A percentile compares a stretch with the other conserved stretches of the same genome.
phyloP scores from a whole-genome alignment of 73 alveolate genomes.

The Breviolum minutum region DNA sequence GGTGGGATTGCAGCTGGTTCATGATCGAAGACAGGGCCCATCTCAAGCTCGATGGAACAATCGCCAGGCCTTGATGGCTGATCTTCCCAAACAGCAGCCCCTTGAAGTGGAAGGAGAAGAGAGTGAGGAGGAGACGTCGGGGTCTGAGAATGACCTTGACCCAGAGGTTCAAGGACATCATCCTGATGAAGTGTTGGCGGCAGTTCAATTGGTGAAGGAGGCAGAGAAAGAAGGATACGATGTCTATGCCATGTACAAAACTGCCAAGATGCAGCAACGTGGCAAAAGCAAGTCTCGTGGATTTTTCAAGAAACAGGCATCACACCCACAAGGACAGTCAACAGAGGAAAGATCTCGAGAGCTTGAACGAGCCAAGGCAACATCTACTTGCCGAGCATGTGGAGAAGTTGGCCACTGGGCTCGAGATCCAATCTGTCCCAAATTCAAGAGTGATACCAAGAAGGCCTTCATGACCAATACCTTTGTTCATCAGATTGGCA shows the following conservation, averaged over 20 bases:
- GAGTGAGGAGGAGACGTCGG: not conserved
- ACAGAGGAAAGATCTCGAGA: not conserved
- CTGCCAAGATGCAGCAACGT: not conserved
- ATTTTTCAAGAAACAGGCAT: not conserved
- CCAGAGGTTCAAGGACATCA: not conserved
- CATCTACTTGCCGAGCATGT: not conserved
- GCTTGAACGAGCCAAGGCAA: not conserved
- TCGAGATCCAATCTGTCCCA: not conserved
- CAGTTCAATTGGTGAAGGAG: not conserved
- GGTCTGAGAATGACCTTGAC: not conserved
- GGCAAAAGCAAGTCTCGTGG: not conserved
- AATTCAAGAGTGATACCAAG: not conserved
- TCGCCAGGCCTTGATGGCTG: not conserved
- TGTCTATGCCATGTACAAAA: not conserved
- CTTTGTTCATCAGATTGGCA: too few relatives aligned
- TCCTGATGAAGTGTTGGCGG: not conserved
- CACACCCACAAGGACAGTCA: not conserved
- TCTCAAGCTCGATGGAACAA: not conserved
- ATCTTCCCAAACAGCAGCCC: not conserved
- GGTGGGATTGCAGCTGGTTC: not conserved
- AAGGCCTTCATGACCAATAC: not conserved
- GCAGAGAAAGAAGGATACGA: not conserved
- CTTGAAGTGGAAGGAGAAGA: not conserved
- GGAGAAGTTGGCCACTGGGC: not conserved
- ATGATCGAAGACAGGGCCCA: not conserved